phyloP scores from a whole-genome alignment of 805 yeast species.

The Pichia rugopelliculosa region DNA sequence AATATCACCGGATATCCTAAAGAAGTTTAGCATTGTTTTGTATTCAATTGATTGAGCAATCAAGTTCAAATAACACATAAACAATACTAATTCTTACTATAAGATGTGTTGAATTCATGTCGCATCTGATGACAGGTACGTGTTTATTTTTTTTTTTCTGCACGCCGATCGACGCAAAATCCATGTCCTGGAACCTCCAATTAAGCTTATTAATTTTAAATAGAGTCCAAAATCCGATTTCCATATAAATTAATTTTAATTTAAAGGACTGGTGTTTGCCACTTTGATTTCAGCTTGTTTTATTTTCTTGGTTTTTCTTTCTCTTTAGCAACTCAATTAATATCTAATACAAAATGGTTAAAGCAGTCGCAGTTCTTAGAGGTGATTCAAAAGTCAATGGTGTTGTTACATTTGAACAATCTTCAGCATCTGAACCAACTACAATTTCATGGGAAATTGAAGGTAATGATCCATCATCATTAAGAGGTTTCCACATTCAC shows the following conservation, averaged over 20 bases:
- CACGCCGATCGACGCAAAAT: neutral
- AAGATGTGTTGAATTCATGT: too few species aligned
- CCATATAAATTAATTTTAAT: too few species aligned
- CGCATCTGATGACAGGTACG: too few species aligned
- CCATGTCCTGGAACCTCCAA: neutral
- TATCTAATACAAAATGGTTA: constrained; percentile 5
- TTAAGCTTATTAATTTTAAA: neutral
- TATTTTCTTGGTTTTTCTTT: neutral
- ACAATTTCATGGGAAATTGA: constrained; percentile 80
- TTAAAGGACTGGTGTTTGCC: neutral
- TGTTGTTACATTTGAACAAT: constrained; percentile 80
- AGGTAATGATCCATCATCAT: constrained; percentile 83
- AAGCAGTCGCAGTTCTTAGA: constrained; percentile 84
- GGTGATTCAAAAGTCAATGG: constrained; percentile 92
- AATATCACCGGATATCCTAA: constrained; percentile 52
- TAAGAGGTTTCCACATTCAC: constrained; percentile 97
- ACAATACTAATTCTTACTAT: too few species aligned
- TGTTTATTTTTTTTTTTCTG: neutral
- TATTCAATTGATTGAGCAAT: neutral
- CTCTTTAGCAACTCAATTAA: neutral
- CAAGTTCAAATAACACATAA: too few species aligned
- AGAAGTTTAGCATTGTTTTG: constrained; percentile 33
- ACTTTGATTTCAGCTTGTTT: neutral
- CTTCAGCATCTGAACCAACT: constrained; percentile 71
- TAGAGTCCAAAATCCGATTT: too few species aligned